A percentile compares a stretch with the other conserved stretches of the same genome.
Conservation (phyloP, 371 early-diverging fungal species). For the Mucor irregularis region DNA sequence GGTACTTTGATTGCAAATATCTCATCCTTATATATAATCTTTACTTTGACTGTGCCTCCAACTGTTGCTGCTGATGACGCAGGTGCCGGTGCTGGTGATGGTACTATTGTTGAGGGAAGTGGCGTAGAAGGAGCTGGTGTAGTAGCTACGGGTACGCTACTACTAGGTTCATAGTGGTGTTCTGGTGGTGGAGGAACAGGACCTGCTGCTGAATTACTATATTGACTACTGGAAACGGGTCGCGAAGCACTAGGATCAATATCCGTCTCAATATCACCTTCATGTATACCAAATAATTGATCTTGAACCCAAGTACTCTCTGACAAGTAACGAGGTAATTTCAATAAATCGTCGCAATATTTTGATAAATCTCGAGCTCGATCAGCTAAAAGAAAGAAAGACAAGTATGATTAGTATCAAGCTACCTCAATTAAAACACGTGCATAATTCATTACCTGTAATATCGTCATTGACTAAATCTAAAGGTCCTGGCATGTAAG, state of each 20-base stretch:
- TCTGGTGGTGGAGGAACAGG: not conserved
- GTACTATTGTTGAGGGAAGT: too few relatives aligned
- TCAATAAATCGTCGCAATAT: constrained; percentile 70
- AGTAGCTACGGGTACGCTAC: not conserved
- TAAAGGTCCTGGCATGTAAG: constrained; percentile 77
- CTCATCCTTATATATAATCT: constrained; percentile 70
- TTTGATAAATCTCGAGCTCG: constrained; percentile 64
- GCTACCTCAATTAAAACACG: not conserved
- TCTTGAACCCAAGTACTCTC: constrained; percentile 55
- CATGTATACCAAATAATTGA: constrained; percentile 65
- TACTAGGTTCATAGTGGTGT: too few relatives aligned
- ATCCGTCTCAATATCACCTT: constrained; percentile 68
- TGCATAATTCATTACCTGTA: constrained; percentile 34
- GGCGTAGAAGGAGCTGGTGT: not conserved
- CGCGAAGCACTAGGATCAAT: constrained; percentile 29
- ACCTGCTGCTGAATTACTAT: not conserved
- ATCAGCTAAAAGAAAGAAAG: constrained; percentile 41
- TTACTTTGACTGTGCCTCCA: constrained; percentile 56
- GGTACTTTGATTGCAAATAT: constrained; percentile 77
- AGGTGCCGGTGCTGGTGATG: constrained; percentile 1
- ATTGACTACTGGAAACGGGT: not conserved
- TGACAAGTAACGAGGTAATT: constrained; percentile 62
- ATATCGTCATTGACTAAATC: constrained; percentile 57
- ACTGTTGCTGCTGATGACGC: not conserved
- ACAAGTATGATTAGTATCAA: constrained; percentile 5